Evolutionary conservation across 257 asterid genomes (phyloP), one percentile per base, ranked within the genome.

Genomic region (Nicotiana tabacum): DNA sequence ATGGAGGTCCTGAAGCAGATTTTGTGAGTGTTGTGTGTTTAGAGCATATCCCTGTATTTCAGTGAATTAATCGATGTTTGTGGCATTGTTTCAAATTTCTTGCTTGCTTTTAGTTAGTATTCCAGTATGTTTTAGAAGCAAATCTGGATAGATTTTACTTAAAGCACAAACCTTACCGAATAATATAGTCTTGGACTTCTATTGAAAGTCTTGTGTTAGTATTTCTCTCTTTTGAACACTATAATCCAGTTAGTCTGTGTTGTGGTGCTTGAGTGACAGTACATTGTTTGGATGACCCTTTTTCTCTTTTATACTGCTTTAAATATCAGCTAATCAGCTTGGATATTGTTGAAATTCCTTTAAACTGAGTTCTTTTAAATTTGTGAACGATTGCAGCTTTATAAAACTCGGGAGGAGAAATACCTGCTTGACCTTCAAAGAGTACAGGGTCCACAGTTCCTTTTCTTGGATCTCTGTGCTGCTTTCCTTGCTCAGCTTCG

Each of bases 401-500:
- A 91, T 94, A 95, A 94, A 90, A 92, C 97, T 18, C 91, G 92
- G 0, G 98, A 95, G 81, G 97, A 95, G 79, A 95, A 92, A 84
- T 95, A 91, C 82, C 88, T 95, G 87, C 97, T 94, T 51, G 99
- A 95, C 85, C 88, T 95, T 80, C 99, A 92, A 90, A 90, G 94
- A 83, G 92, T 94, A 72, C 92, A 93, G 83, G 99, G 99, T 17
- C 96, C 97, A 0, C 99, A 92, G 77, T 86, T 94, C 78, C 93
- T 92, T 68, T 95, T 94, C 83, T 90, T 95, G 85, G 97, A 95
- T 81, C 90, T 95, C 27, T 95, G 98, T 83, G 95, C 98, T 6
- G 96, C 99, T 66, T 92, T 95, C 69, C 97, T 94, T 70, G 92
- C 97, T 43, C 97, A 93, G 92, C 97, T 95, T 81, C 93, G 92